Evolutionary conservation across 352 stramenopile genomes (phyloP).

Genomic region (Aphanomyces astaci): DNA sequence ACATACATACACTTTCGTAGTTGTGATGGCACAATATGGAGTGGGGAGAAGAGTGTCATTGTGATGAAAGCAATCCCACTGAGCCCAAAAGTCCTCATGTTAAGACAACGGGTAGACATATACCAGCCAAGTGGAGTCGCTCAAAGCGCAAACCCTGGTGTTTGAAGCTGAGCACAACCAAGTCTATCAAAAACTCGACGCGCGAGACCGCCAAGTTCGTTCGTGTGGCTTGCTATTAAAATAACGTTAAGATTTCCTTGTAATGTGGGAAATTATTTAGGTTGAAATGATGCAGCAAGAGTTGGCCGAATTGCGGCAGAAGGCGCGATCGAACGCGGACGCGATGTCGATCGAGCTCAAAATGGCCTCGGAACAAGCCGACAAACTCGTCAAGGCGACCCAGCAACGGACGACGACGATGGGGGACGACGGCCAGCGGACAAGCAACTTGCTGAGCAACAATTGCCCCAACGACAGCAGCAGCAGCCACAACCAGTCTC

Average conservation of each 20-base stretch:
- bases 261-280: no score
- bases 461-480: not conserved
- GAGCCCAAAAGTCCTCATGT: no score
- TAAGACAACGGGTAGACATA: slow-evolving; percentile 14
- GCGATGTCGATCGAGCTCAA: not conserved
- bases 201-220: slow-evolving; percentile 24
- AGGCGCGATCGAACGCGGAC: not conserved
- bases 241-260: no score
- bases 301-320: not conserved
- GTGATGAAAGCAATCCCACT: no score
- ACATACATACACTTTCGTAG: no score
- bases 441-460: not conserved
- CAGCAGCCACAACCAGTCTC: not conserved
- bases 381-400: not conserved
- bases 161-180: slow-evolving; percentile 16
- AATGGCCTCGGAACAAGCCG: not conserved
- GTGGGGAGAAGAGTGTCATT: no score
- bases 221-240: no score
- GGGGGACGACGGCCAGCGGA: not conserved
- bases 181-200: slow-evolving; percentile 19
- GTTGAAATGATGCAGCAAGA: not conserved
- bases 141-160: slow-evolving; percentile 4
- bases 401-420: not conserved
- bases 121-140: slow-evolving; percentile 11
- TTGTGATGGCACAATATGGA: no score